A percentile compares a stretch with the other conserved stretches of the same genome.
Conservation (phyloP, 352 stramenopile genomes). For the Pythium insidiosum region DNA sequence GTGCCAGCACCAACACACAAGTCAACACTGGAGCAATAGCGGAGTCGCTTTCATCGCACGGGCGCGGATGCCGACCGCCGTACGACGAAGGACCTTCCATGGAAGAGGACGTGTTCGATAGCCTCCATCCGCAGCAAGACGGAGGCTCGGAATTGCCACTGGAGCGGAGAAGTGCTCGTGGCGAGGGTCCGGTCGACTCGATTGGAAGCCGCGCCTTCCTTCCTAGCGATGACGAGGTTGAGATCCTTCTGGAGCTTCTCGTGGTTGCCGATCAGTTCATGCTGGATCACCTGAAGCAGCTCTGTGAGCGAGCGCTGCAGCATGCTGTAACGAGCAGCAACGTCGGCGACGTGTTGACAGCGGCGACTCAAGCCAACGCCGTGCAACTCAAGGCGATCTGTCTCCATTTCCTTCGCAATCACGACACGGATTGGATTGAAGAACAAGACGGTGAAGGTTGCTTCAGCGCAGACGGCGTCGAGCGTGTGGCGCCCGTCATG, state of each 20-base stretch:
- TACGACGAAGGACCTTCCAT: neutral
- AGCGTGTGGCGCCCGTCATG: too few species aligned
- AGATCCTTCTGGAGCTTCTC: constrained; percentile 82
- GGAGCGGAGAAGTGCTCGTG: too few species aligned
- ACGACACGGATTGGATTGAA: constrained; percentile 21
- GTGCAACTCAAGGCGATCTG: constrained; percentile 88
- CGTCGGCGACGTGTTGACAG: constrained; percentile 81
- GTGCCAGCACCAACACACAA: too few species aligned
- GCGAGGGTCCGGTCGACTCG: neutral
- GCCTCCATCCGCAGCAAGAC: neutral
- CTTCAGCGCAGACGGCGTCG: too few species aligned
- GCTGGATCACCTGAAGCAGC: constrained; percentile 95
- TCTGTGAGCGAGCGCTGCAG: constrained; percentile 88
- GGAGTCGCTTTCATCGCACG: too few species aligned
- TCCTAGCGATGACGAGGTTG: constrained; percentile 6
- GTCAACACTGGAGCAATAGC: too few species aligned
- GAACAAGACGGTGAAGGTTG: constrained; percentile 5
- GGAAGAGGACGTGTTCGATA: neutral
- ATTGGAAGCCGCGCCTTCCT: neutral
- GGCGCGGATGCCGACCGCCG: too few species aligned
- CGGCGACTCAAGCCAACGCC: constrained; percentile 89
- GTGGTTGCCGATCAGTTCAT: constrained; percentile 95
- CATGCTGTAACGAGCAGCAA: constrained; percentile 75
- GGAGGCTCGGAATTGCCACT: neutral
- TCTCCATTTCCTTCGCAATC: constrained; percentile 89